Evolutionary conservation across 2,329 filamentous ascomycete genomes (phyloP), one percentile per base, ranked within the genome.

Genomic region (Colletotrichum aenigma): DNA sequence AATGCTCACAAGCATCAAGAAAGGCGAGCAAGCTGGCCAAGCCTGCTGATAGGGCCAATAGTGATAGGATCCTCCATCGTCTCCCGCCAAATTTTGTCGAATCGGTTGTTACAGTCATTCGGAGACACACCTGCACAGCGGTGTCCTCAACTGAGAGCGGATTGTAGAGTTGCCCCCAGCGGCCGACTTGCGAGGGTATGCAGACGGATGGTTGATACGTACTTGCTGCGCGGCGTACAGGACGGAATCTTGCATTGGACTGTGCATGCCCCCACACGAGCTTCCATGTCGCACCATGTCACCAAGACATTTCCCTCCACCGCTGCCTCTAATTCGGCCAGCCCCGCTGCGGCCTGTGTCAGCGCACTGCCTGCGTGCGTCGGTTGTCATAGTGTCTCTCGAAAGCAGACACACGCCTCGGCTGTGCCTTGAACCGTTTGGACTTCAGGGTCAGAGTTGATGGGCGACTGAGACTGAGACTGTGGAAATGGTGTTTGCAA

Each of bases 171-270:
- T 52, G 43, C 12, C 43, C 43, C 43, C 10, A 52, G 43, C 43
- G n/a, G 43, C n/a, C 48, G 30, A 66, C 65, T 72, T n/a, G 32
- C 30, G 65, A 67, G 34, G 65, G 48, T 28, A 43, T 72, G 70
- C 65, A 65, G 36, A 38, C 28, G 43, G 24, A 34, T 30, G 38
- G 43, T 21, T n/a, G 21, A 67, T 74, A 66, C 62, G 71, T 69
- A 74, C 43, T 61, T 30, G 56, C 71, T 52, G 72, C 62, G 52
- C 56, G 48, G 34, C 52, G 74, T 70, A 65, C 74, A 73, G 74
- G 58, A 70, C 74, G 74, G 74, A 76, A 76, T 74, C 74, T 76
- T 74, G 74, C 74, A 70, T 76, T 74, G 70, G 48, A 52, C 38
- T 69, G 64, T 52, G 69, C 74, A 76, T 65, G 43, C 43, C 70